Percentiles rank a stretch among this genome's conserved stretches.
Conservation (phyloP, 345 rosid species). For the Hypericum perforatum region DNA sequence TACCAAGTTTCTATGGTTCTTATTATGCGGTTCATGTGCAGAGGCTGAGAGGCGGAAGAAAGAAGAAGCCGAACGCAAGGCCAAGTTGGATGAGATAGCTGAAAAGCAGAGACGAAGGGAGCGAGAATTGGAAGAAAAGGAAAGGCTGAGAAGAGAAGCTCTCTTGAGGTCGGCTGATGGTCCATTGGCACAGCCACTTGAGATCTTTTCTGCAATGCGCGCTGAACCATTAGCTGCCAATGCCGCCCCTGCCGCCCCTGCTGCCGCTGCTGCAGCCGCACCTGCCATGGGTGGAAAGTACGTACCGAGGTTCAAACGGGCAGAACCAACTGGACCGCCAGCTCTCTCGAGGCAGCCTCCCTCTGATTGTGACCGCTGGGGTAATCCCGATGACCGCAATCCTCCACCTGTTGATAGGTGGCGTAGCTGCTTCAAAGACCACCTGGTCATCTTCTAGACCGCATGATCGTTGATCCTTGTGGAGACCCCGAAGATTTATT, state of each 20-base stretch:
- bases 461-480: slow-evolving; percentile 1
- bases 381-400: slow-evolving; percentile 38
- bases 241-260: slow-evolving; percentile 37
- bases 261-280: too few relatives aligned
- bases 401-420: slow-evolving; percentile 36
- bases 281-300: slow-evolving; percentile 37
- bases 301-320: slow-evolving; percentile 50
- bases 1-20: too few relatives aligned
- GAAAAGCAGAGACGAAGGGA: slow-evolving; percentile 91
- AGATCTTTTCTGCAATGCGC: slow-evolving; percentile 27
- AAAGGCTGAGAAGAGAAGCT: slow-evolving; percentile 47
- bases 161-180: slow-evolving; percentile 34
- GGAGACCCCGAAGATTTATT: too few relatives aligned
- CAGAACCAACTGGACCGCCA: slow-evolving; percentile 14
- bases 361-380: too few relatives aligned
- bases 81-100: slow-evolving; percentile 80
- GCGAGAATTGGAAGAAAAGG: slow-evolving; percentile 73
- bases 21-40: slow-evolving; percentile 15
- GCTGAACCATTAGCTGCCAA: slow-evolving; percentile 13
- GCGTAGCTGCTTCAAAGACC: slow-evolving; percentile 34
- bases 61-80: slow-evolving; percentile 73
- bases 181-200: slow-evolving; percentile 27
- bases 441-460: slow-evolving; percentile 36
- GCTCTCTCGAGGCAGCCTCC: too few relatives aligned
- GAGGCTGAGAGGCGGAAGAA: slow-evolving; percentile 73